phyloP scores from a whole-genome alignment of 2,329 filamentous ascomycete species.

The Botrytis paeoniae region DNA sequence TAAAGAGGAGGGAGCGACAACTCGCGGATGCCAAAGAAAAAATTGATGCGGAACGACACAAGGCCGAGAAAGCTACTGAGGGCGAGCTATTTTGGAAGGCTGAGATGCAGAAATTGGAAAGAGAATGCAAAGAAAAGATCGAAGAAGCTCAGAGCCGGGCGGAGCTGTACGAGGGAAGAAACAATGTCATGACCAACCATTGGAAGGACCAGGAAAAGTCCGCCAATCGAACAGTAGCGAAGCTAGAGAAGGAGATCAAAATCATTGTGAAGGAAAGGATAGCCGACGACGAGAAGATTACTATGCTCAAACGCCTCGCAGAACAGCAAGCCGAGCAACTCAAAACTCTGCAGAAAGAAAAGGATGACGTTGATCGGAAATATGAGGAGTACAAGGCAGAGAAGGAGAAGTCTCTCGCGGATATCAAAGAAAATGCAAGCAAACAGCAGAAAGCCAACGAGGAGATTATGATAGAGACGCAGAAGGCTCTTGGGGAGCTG shows the following conservation, averaged over 20 bases:
- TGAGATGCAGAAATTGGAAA: slow-evolving; percentile 60
- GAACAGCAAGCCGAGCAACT: slow-evolving; percentile 72
- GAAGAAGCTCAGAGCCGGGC: slow-evolving; percentile 64
- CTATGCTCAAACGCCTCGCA: slow-evolving; percentile 63
- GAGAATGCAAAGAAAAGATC: slow-evolving; percentile 59
- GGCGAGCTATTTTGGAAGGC: slow-evolving; percentile 60
- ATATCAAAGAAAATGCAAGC: slow-evolving; percentile 57
- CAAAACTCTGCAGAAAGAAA: slow-evolving; percentile 56
- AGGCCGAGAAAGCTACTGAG: slow-evolving; percentile 56
- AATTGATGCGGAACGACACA: slow-evolving; percentile 62
- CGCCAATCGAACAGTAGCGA: slow-evolving; percentile 51
- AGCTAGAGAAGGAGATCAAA: slow-evolving; percentile 53
- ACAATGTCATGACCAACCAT: slow-evolving; percentile 63
- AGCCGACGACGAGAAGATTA: slow-evolving; percentile 61
- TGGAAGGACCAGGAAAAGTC: slow-evolving; percentile 65
- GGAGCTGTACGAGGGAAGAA: slow-evolving; percentile 66
- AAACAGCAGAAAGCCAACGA: slow-evolving; percentile 61
- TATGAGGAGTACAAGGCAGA: slow-evolving; percentile 64
- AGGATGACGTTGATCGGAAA: slow-evolving; percentile 56
- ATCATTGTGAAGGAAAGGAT: slow-evolving; percentile 53
- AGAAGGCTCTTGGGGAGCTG: slow-evolving; percentile 63
- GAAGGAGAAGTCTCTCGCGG: slow-evolving; percentile 58
- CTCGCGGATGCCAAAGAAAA: slow-evolving; percentile 64
- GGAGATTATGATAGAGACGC: slow-evolving; percentile 54
- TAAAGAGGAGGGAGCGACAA: slow-evolving; percentile 71